A percentile compares a stretch with the other conserved stretches of the same genome.
These are phyloP conservation scores for Lignosus rhinocerotis DNA, from an alignment of 1,284 basidiomycete genomes.

Conservation along the genomic window DNA sequence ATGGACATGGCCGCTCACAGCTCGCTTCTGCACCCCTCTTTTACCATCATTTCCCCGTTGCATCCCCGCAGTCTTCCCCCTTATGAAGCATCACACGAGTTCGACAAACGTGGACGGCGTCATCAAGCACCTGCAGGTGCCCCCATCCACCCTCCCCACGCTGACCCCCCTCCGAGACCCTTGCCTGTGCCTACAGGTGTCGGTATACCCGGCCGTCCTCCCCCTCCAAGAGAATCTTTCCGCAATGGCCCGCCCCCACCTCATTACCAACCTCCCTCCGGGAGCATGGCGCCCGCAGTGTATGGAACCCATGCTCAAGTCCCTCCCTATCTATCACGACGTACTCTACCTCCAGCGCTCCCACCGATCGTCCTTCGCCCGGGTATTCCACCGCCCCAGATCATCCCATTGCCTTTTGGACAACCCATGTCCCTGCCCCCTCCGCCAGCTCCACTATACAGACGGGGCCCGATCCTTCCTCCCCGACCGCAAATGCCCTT, in stretches of 20 bases:
- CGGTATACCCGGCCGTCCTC: constrained; percentile 25
- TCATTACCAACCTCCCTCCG: constrained; percentile 19
- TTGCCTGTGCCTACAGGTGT: constrained; percentile 24
- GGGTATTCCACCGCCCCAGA: constrained; percentile 21
- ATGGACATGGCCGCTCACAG: neutral
- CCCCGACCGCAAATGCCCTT: constrained; percentile 28
- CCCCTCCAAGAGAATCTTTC: constrained; percentile 33
- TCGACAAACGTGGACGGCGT: constrained; percentile 75
- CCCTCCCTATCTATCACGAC: constrained; percentile 8
- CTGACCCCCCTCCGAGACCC: constrained; percentile 24
- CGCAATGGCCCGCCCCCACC: constrained; percentile 28
- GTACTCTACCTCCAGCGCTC: constrained; percentile 12
- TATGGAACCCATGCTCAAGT: constrained; percentile 15
- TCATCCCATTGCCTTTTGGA: constrained; percentile 20
- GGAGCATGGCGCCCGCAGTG: constrained; percentile 11
- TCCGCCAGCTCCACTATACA: constrained; percentile 17
- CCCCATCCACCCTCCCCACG: constrained; percentile 18
- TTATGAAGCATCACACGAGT: constrained; percentile 84
- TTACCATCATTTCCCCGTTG: neutral
- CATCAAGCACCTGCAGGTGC: constrained; percentile 33
- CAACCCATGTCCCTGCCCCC: constrained; percentile 17
- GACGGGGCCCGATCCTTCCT: constrained; percentile 27
- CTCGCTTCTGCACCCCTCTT: neutral
- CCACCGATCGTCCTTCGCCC: constrained; percentile 22
- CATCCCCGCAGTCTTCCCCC: constrained; percentile 58